Conservation (phyloP, 2,329 filamentous ascomycete genomes). For the Raffaelea deltoideospora region DNA sequence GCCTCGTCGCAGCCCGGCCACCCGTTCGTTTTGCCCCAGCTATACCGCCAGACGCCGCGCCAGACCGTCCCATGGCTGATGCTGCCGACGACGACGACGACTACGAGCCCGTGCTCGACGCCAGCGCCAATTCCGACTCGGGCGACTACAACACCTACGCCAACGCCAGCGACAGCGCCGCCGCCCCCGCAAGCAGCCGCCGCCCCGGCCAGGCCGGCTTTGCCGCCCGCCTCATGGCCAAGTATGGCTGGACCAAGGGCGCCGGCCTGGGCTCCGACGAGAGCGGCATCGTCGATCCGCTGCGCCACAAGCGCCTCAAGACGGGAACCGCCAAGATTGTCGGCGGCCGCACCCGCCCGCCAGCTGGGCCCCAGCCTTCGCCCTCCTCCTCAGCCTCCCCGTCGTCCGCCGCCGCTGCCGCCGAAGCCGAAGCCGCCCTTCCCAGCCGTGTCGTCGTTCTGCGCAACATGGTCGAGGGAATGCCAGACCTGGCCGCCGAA, state of each 20-base stretch:
- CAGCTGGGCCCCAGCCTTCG: too few species aligned
- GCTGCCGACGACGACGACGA: constrained; percentile 2
- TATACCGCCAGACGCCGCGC: constrained; percentile 18
- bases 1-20: constrained; percentile 58
- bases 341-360: constrained; percentile 54
- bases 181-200: constrained; percentile 30
- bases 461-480: constrained; percentile 70
- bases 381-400: too few species aligned
- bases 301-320: constrained; percentile 80
- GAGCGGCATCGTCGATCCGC: constrained; percentile 69
- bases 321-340: constrained; percentile 68
- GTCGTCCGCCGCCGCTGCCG: not conserved
- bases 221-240: constrained; percentile 75
- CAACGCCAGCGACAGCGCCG: constrained; percentile 17
- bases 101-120: constrained; percentile 5
- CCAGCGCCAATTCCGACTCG: too few species aligned
- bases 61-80: constrained; percentile 17
- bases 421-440: not conserved
- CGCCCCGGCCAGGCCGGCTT: constrained; percentile 73
- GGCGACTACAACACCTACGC: too few species aligned
- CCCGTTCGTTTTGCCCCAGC: constrained; percentile 56
- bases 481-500: constrained; percentile 63
- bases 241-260: constrained; percentile 87
- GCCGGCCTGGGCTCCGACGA: constrained; percentile 71
- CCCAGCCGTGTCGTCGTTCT: constrained; percentile 68